Evolutionary conservation across 441 rosid species (phyloP).

Genomic region (Croton setiger): DNA sequence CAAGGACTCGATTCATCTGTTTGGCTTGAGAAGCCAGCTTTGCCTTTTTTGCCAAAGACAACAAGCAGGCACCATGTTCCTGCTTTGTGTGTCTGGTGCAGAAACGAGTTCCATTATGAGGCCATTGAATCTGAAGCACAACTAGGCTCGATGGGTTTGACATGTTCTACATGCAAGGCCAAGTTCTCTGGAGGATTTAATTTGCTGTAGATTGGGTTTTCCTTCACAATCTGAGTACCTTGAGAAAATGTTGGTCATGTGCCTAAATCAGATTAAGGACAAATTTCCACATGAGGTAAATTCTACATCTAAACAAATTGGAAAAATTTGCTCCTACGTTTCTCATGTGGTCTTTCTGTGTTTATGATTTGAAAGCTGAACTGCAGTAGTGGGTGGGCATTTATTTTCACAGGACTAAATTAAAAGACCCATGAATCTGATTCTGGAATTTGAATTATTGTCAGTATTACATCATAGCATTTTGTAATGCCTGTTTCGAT

Average conservation of each 20-base stretch:
- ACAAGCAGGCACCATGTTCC: slow-evolving; percentile 31
- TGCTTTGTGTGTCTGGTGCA: slow-evolving; percentile 44
- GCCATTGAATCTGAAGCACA: slow-evolving; percentile 30
- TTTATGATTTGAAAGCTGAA: not conserved
- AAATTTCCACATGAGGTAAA: slow-evolving; percentile 27
- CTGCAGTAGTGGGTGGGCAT: not conserved
- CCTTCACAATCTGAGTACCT: slow-evolving; percentile 2
- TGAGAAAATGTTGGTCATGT: slow-evolving; percentile 11
- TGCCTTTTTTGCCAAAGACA: slow-evolving; percentile 43
- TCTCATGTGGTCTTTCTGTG: not conserved
- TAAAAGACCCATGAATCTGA: not conserved
- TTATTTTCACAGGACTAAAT: not conserved
- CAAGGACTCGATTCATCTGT: slow-evolving; percentile 34
- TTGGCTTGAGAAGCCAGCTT: slow-evolving; percentile 48
- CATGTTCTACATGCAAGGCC: slow-evolving; percentile 48
- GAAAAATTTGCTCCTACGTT: slow-evolving; percentile 4
- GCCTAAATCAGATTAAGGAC: slow-evolving; percentile 6
- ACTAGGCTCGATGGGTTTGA: slow-evolving; percentile 27
- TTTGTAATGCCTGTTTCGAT: not conserved
- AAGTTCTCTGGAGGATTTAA: slow-evolving; percentile 33
- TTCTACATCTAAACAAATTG: slow-evolving; percentile 19
- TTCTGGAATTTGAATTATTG: not conserved
- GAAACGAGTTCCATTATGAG: slow-evolving; percentile 38
- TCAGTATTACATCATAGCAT: not conserved
- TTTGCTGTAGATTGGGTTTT: slow-evolving; percentile 22